Percentiles rank a stretch among this genome's conserved stretches.
Evolutionary conservation across 2,329 filamentous ascomycete genomes (phyloP).

Genomic region (Xylaria multiplex): DNA sequence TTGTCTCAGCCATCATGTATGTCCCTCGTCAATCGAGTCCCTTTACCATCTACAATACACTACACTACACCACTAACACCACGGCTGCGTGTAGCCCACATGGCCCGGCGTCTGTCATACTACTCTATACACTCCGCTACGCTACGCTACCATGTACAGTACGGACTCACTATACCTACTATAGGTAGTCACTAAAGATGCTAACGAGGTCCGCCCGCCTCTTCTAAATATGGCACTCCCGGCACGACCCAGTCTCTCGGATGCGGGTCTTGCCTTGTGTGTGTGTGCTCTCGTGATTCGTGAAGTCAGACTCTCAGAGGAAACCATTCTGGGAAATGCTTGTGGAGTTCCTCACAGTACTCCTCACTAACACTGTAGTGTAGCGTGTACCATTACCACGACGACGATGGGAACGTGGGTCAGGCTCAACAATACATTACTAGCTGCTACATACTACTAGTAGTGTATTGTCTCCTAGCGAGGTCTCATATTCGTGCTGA

Average conservation of each 20-base stretch:
- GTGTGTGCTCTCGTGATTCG: slow-evolving; percentile 27
- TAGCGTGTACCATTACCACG: slow-evolving; percentile 7
- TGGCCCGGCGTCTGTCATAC: slow-evolving; percentile 35
- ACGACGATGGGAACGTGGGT: slow-evolving; percentile 13
- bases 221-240: slow-evolving; percentile 43
- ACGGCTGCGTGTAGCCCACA: slow-evolving; percentile 34
- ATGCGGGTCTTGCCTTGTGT: slow-evolving; percentile 38
- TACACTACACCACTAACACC: slow-evolving; percentile 12
- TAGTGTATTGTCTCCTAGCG: neutral
- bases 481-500: neutral
- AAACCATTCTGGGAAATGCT: slow-evolving; percentile 19
- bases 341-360: slow-evolving; percentile 23
- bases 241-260: slow-evolving; percentile 42
- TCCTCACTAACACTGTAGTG: slow-evolving; percentile 2
- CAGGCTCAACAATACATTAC: slow-evolving; percentile 2
- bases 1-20: slow-evolving; percentile 30
- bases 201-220: slow-evolving; percentile 25
- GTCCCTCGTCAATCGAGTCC: slow-evolving; percentile 21
- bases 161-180: slow-evolving; percentile 29
- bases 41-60: slow-evolving; percentile 3
- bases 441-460: no score
- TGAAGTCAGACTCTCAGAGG: slow-evolving; percentile 14
- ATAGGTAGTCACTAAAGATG: slow-evolving; percentile 24
- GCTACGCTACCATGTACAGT: neutral
- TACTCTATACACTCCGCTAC: slow-evolving; percentile 11